These are phyloP conservation scores for Fraxinus platypoda DNA, from an alignment of 305 asterid species.

Conservation along the genomic window DNA sequence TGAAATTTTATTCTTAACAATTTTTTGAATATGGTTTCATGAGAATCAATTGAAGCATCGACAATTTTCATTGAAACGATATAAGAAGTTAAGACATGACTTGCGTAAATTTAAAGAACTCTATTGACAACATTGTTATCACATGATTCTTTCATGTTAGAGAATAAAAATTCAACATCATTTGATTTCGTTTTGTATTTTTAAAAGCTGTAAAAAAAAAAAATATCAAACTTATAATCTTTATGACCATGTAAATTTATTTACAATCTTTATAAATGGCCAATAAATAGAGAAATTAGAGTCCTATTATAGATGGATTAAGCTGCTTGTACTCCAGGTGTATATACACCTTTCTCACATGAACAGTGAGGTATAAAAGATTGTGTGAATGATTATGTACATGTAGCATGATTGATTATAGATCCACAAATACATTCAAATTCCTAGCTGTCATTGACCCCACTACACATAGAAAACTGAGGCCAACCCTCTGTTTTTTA, in stretches of 20 bases:
- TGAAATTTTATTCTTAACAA: not conserved
- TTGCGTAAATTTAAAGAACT: not conserved
- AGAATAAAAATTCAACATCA: not conserved
- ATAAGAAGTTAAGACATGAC: not conserved
- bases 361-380: no score
- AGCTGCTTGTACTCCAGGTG: no score
- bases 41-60: not conserved
- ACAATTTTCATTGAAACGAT: not conserved
- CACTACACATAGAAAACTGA: constrained; percentile 39
- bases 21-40: not conserved
- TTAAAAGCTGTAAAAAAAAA: not conserved
- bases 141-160: not conserved
- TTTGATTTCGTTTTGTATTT: not conserved
- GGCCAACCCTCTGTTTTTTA: constrained; percentile 41
- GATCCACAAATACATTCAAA: not conserved
- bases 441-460: constrained; percentile 23
- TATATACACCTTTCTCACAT: no score
- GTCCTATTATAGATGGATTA: not conserved
- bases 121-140: not conserved
- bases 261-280: not conserved
- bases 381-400: no score
- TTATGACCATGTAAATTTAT: not conserved
- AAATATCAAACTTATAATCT: not conserved
- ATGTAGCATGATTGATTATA: no score
- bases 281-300: not conserved